Percentiles rank a stretch among this genome's conserved stretches.
Evolutionary conservation across 768 basidiomycete species (phyloP).

Genomic region (Termitomyces sp.): DNA sequence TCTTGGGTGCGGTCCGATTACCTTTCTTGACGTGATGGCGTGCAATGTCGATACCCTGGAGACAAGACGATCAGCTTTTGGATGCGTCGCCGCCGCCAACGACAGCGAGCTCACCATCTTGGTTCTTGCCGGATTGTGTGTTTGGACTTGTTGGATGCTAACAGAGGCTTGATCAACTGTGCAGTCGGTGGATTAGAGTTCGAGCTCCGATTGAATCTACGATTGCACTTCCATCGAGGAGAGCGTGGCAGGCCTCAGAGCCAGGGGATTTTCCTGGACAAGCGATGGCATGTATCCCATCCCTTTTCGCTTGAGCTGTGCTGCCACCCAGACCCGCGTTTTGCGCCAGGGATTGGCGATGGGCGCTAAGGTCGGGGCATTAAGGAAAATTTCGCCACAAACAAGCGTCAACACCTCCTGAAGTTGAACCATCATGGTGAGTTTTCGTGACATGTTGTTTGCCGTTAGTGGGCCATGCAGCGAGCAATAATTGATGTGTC

Average conservation of each 20-base stretch:
- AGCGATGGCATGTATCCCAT: no score
- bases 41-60: conserved; percentile 92
- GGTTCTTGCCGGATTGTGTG: conserved; percentile 58
- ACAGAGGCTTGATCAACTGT: conserved; percentile 67
- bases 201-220: conserved; percentile 38
- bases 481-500: conserved; percentile 11
- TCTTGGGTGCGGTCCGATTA: conserved; percentile 90
- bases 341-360: not conserved
- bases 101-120: conserved; percentile 78
- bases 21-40: conserved; percentile 99
- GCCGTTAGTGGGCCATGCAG: no score
- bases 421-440: conserved; percentile 72
- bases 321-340: not conserved
- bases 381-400: conserved; percentile 27
- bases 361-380: conserved; percentile 19
- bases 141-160: conserved; percentile 42
- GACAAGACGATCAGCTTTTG: conserved; percentile 10
- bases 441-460: conserved; percentile 26
- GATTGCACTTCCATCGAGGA: not conserved
- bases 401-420: conserved; percentile 45
- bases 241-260: not conserved
- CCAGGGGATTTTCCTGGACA: not conserved
- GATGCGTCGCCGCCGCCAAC: conserved; percentile 22
- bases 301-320: no score
- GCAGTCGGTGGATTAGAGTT: conserved; percentile 47